Percentiles rank a stretch among this genome's conserved stretches.
phyloP scores from a whole-genome alignment of 768 basidiomycete genomes.

The Coprinellus aureogranulatus region DNA sequence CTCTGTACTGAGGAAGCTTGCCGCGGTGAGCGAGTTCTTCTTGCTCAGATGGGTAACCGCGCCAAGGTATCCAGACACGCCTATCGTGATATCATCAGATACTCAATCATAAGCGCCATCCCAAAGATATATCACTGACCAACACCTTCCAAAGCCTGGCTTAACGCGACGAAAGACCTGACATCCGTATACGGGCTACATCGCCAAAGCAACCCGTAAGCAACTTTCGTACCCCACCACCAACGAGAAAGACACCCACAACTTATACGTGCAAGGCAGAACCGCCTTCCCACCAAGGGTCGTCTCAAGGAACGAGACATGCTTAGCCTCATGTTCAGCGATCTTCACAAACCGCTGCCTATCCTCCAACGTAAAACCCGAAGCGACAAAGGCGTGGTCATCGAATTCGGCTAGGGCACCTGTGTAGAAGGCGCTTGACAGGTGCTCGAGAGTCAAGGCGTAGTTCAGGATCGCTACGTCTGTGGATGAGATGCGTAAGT shows the following conservation, averaged over 20 bases:
- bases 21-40: constrained; percentile 48
- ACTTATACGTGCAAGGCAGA: constrained; percentile 57
- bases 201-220: not conserved
- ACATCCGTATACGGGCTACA: not conserved
- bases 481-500: not conserved
- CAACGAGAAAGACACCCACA: constrained; percentile 38
- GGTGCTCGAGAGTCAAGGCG: constrained; percentile 44
- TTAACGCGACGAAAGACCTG: not conserved
- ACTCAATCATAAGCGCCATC: constrained; percentile 25
- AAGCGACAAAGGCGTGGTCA: constrained; percentile 38
- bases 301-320: constrained; percentile 29
- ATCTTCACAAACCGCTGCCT: constrained; percentile 50
- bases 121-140: not conserved
- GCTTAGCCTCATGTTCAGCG: constrained; percentile 37
- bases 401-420: constrained; percentile 39
- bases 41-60: constrained; percentile 44
- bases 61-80: constrained; percentile 60
- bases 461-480: constrained; percentile 37
- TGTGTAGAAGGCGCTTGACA: constrained; percentile 45
- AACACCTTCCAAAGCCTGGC: not conserved
- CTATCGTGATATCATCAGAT: constrained; percentile 56
- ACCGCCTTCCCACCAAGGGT: constrained; percentile 42
- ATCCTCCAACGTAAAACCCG: constrained; percentile 45
- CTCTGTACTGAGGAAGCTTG: constrained; percentile 57
- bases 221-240: not conserved